Base-by-base conservation (phyloP, 805 yeast genomes). In the Kuraishia hungarica region DNA sequence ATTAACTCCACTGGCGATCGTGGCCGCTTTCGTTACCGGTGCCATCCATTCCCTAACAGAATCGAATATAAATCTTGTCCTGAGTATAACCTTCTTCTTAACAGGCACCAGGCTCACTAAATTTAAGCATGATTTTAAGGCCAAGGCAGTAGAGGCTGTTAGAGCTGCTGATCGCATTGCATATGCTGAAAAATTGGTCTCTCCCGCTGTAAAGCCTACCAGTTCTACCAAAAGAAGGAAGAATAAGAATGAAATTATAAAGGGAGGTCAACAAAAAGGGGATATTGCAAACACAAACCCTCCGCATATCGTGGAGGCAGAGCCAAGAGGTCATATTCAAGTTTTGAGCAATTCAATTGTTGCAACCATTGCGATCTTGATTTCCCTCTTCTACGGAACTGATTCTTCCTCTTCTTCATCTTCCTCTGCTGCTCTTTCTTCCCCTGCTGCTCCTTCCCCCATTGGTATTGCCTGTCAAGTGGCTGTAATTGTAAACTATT, bases 21-120 rank as follows among this genome's bases (percentile, higher is more conserved):
- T 39, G 22, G 35, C 57, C 7, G 61, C 59, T 19, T 22, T 55
- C 23, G 29, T 58, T 8, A 57, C 59, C 1, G 59, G 61, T 2
- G 6, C 53, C 17, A 26, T 58, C 7, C 59, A 57, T 28, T 29
- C 55, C 2, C 39, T 51, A 13, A 35, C 58, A n/a, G 39, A 19
- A 46, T 24, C 55, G 39, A 39, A 35, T 43, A 28, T 53, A 50
- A 50, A 56, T 19, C 54, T 58, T n/a, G 28, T 35, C 8, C 35
- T 56, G 49, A 24, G 57, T 19, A 8, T 58, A 19, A n/a, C 46
- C 5, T 55, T 57, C 35, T 58, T 54, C 52, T 19, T 48, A 3
- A 19, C 52, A 7, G 59, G 59, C 19, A 50, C 57, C 5, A 24
- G 48, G 22, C 56, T 57, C 4, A 57, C 61, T 6, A 57, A 57